Percentiles rank a stretch among this genome's conserved stretches.
Conservation (phyloP, 2,329 filamentous ascomycete species). For the Aureobasidium sp. region DNA sequence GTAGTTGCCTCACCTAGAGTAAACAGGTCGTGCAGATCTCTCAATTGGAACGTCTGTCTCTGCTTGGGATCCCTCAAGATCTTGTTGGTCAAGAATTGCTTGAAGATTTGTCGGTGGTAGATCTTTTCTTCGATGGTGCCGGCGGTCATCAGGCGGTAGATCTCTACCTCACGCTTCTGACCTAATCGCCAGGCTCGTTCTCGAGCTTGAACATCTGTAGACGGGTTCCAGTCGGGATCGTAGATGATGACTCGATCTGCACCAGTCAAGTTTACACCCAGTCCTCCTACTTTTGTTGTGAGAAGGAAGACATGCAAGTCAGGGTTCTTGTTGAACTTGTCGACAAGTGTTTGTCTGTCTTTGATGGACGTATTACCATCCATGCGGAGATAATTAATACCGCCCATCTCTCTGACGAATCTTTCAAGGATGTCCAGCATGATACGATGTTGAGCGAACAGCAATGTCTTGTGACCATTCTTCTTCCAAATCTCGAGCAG, state of each 20-base stretch:
- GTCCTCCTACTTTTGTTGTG: slow-evolving; percentile 88
- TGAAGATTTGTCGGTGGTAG: slow-evolving; percentile 96
- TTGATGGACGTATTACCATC: slow-evolving; percentile 87
- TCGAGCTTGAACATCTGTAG: slow-evolving; percentile 87
- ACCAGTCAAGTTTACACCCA: slow-evolving; percentile 90
- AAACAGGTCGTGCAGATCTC: slow-evolving; percentile 87
- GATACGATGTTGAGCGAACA: slow-evolving; percentile 88
- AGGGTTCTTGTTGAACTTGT: slow-evolving; percentile 79
- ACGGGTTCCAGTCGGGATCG: slow-evolving; percentile 98
- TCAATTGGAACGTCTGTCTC: slow-evolving; percentile 79
- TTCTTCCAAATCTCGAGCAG: slow-evolving; percentile 82
- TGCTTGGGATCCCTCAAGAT: slow-evolving; percentile 92
- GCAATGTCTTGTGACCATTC: slow-evolving; percentile 83
- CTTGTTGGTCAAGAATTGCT: slow-evolving; percentile 95
- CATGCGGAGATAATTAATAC: slow-evolving; percentile 78
- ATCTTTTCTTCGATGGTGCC: slow-evolving; percentile 99
- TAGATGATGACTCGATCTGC: slow-evolving; percentile 96
- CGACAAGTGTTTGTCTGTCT: slow-evolving; percentile 78
- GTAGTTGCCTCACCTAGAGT: slow-evolving; percentile 60
- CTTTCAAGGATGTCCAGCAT: slow-evolving; percentile 92
- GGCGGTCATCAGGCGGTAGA: slow-evolving; percentile 95
- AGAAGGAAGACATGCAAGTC: slow-evolving; percentile 80
- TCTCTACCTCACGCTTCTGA: slow-evolving; percentile 89
- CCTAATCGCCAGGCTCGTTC: slow-evolving; percentile 93
- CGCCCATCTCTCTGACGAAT: slow-evolving; percentile 59